Base-by-base conservation (phyloP, 2,329 filamentous ascomycete genomes). In the Arthroderma uncinatum region DNA sequence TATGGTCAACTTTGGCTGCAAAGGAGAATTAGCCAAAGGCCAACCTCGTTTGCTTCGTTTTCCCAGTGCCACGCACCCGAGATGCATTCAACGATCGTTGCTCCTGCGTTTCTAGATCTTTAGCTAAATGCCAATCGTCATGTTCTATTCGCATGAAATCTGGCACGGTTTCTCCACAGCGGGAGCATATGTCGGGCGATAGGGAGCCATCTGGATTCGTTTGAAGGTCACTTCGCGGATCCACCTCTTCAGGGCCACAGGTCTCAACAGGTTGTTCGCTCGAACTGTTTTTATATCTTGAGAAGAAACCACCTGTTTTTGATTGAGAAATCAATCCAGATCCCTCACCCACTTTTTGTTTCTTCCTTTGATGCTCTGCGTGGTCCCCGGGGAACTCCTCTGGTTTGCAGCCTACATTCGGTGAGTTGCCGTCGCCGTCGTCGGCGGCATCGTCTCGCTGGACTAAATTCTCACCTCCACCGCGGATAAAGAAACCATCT, bases 81-180 rank as follows among this genome's bases (percentile, higher is more conserved):
- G 16, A 21, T 30, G 47, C 28, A 25, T 36, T 44, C 8, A 50
- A 52, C 16, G 40, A 33, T 34, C 21, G 40, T 33, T 48, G 50
- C 10, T 63, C 60, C 33, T 60, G 57, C 3, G 47, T 53, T 48
- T 58, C 55, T 19, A 98, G 78, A 64, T 92, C 87, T 72, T 87
- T 89, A 48, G 93, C 93, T 72, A 95, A 86, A 73, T 98, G 93
- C 85, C 91, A 97, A 70, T 98, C 93, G 56, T 85, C 78, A 70
- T 98, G 93, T 71, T 87, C 91, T 62, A 84, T 80, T 63, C 80
- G 79, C 57, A 85, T 81, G 25, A 75, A 67, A 39, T 77, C 74
- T 10, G 78, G 75, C 34, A 93, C 75, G n/a, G 69, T 67, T 64
- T 79, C 78, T 59, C 79, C 78, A 70, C 90, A 95, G 61, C 82